These are phyloP conservation scores for Amanita thiersii DNA, from an alignment of 768 basidiomycete genomes.

Conservation along the genomic window DNA sequence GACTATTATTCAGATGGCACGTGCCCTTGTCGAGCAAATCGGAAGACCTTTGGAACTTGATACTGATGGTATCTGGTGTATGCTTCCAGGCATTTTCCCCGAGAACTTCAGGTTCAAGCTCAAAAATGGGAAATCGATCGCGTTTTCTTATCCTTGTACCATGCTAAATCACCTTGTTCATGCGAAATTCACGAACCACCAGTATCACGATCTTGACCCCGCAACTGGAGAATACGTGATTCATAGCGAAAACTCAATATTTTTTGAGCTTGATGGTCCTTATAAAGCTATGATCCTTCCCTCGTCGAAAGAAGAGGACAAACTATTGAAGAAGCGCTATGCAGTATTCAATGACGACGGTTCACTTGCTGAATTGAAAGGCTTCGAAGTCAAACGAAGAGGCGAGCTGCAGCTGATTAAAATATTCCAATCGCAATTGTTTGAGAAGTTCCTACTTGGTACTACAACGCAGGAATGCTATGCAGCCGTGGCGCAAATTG, in stretches of 20 bases:
- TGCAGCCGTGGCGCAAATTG: slow-evolving; percentile 84
- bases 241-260: slow-evolving; percentile 96
- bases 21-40: slow-evolving; percentile 94
- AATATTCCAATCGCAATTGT: slow-evolving; percentile 97
- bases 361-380: slow-evolving; percentile 94
- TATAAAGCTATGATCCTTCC: slow-evolving; percentile 99
- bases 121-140: slow-evolving; percentile 75
- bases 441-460: slow-evolving; percentile 94
- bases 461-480: slow-evolving; percentile 94
- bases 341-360: slow-evolving; percentile 99
- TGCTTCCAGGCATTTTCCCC: slow-evolving; percentile 96
- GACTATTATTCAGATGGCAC: slow-evolving; percentile 97
- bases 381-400: slow-evolving; percentile 97
- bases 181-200: slow-evolving; percentile 92
- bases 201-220: slow-evolving; percentile 89
- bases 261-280: slow-evolving; percentile 98
- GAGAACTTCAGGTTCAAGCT: slow-evolving; percentile 97
- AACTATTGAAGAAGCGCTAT: slow-evolving; percentile 95
- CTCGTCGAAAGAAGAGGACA: slow-evolving; percentile 98
- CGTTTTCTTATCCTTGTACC: slow-evolving; percentile 95
- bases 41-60: slow-evolving; percentile 96
- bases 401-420: slow-evolving; percentile 98
- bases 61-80: slow-evolving; percentile 99
- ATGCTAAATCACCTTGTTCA: slow-evolving; percentile 99
- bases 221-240: slow-evolving; percentile 79